Conservation (phyloP, 345 rosid species). For the Lepidium sativum region DNA sequence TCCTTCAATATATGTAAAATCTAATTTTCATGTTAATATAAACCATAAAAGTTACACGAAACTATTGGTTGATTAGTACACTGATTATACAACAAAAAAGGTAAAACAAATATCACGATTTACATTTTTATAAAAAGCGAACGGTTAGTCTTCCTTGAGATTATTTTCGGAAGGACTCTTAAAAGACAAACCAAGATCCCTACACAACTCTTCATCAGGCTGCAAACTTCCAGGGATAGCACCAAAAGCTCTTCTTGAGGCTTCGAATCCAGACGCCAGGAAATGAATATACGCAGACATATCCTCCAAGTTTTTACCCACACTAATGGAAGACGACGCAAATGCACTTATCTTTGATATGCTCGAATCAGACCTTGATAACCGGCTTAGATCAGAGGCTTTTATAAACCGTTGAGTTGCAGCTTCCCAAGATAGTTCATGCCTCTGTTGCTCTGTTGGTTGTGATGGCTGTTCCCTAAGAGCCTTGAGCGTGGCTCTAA, state of each 20-base stretch:
- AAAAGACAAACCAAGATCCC: conserved; percentile 63
- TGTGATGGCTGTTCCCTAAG: conserved; percentile 60
- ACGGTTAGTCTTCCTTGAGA: conserved; percentile 14
- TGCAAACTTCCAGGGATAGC: conserved; percentile 75
- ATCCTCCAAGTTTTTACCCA: conserved; percentile 46
- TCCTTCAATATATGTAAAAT: neutral
- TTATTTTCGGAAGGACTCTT: conserved; percentile 10
- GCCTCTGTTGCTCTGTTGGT: conserved; percentile 54
- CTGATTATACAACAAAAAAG: neutral
- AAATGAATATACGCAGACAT: conserved; percentile 68
- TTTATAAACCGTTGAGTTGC: conserved; percentile 73
- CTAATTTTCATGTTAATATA: neutral
- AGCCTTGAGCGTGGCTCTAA: conserved; percentile 46
- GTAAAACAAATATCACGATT: neutral
- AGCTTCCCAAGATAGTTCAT: conserved; percentile 82
- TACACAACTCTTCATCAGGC: conserved; percentile 67
- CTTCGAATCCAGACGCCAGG: conserved; percentile 64
- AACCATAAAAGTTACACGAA: neutral
- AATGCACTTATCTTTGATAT: conserved; percentile 25
- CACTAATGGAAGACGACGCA: conserved; percentile 43
- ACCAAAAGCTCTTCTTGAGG: conserved; percentile 68
- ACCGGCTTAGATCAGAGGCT: conserved; percentile 39
- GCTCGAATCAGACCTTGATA: conserved; percentile 20
- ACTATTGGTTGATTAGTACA: neutral
- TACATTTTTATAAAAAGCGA: neutral